These are phyloP conservation scores for Zelonia costaricensis DNA, from an alignment of 208 protist species.

Conservation along the genomic window DNA sequence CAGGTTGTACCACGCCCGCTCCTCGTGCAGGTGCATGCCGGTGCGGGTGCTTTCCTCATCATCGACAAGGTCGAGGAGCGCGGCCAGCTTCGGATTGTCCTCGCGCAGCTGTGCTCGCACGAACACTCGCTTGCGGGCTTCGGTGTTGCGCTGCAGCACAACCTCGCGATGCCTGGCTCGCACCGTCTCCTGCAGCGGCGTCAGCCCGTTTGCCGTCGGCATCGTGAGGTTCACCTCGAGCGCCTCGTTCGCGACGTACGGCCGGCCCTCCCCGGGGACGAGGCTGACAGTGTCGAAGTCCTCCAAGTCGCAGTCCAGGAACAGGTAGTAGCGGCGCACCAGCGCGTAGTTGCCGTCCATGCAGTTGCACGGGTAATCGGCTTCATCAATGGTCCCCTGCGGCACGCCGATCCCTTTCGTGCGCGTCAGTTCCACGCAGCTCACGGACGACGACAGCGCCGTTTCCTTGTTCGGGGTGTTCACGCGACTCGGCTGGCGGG, in stretches of 20 bases:
- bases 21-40: no score
- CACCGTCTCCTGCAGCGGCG: neutral
- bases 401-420: no score
- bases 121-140: no score
- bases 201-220: neutral
- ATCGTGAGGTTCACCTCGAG: conserved; percentile 5
- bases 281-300: conserved; percentile 7
- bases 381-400: conserved; percentile 57
- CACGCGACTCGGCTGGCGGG: no score
- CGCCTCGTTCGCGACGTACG: neutral
- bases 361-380: conserved; percentile 17
- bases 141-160: neutral
- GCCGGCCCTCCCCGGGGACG: conserved; percentile 5
- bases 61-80: no score
- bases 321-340: conserved; percentile 7
- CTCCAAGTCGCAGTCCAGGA: conserved; percentile 2
- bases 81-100: no score
- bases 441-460: no score
- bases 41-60: no score
- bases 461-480: no score
- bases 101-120: no score
- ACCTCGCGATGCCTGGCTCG: neutral
- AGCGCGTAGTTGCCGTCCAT: conserved; percentile 15
- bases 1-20: no score
- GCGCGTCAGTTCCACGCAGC: no score